Base-by-base conservation (phyloP, 345 rosid genomes). In the Syzygium aromaticum region DNA sequence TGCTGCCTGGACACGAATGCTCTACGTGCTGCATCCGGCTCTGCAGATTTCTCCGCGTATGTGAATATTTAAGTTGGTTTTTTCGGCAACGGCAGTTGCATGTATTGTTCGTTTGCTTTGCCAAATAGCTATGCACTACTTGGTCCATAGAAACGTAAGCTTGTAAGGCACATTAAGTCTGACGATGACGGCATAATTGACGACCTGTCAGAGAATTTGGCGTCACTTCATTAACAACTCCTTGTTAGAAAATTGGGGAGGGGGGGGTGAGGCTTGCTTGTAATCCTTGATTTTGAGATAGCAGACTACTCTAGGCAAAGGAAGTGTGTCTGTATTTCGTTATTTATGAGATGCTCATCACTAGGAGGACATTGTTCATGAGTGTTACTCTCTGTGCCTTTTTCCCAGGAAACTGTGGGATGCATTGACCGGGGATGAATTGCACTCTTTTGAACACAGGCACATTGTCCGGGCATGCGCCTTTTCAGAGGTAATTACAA, bases 1-100 rank as follows among this genome's bases (percentile, higher is more conserved):
- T 96, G 97, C 86, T 93, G 97, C 91, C 91, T 98, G 87, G 99
- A 98, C 88, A 93, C 93, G 54, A 91, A 95, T 91, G 99, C 99
- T 51, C 87, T 95, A 78, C 96, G 93, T 86, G 98, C 99, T 84
- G 99, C 99, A 90, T 95, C 99, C 87, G 98, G 93, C 89, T 98
- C 99, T 85, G 99, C 99, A n/a, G 99, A 98, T 92, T 98, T 96
- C 92, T 88, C 95, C 25, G 98, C 98, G 98, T 98, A 94, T 53
- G 96, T 89, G 63, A 5, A 86, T 88, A 6, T 54, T 54, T 27
- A 16, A 33, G 16, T 54, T 40, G 21, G 30, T 40, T 33, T 63
- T 52, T 63, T 54, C 53, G 73, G 57, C 4, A 22, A 73, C 82
- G 21, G 82, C 49, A 33, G 82, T 38, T 38, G 82, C 25, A 5